Evolutionary conservation across 2,329 filamentous ascomycete species (phyloP), one percentile per base, ranked within the genome.

Genomic region (Penicillium sp.): DNA sequence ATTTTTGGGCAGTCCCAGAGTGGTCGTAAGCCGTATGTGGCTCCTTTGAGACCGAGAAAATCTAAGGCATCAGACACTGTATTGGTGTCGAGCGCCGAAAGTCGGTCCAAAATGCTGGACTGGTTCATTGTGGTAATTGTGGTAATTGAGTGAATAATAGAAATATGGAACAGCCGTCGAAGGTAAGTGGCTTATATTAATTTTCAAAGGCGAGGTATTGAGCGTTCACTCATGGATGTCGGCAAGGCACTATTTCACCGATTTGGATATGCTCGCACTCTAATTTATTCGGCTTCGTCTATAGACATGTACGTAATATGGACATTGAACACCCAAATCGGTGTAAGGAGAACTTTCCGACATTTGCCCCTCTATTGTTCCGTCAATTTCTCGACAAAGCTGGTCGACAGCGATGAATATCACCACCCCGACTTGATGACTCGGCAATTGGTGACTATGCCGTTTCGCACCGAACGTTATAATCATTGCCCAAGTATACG

Each of bases 1-100:
- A 65, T 68, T 36, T 66, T 64, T 0, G 63, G 60, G n/a, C 66
- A 68, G 43, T 66, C 54, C 66, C 64, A 68, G 9, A 68, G 61
- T 4, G 64, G 66, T 21, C 25, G 59, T 0, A 68, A 44, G 21
- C 63, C 66, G 13, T 63, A 65, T 6, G 60, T 64, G 4, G 66
- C 64, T 25, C 66, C 64, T 49, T 67, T 58, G 1, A 68, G 61
- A 4, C 41, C 9, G 21, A 68, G 64, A 12, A 67, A 68, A 23
- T 66, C 66, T 1, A 68, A 38, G 15, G 66, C 66, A 42, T 68
- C 64, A 10, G 66, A 68, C 8, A 68, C 56, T 3, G 66, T 66
- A 35, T 66, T 66, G 38, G 61, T 66, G 53, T 68, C 63, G n/a
- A 67, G 57, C 15, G 56, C 58, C 1, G 63, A 42, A 1, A 67